Evolutionary conservation across 2,329 filamentous ascomycete species (phyloP), one percentile per base, ranked within the genome.

Genomic region (Boeremia exigua): DNA sequence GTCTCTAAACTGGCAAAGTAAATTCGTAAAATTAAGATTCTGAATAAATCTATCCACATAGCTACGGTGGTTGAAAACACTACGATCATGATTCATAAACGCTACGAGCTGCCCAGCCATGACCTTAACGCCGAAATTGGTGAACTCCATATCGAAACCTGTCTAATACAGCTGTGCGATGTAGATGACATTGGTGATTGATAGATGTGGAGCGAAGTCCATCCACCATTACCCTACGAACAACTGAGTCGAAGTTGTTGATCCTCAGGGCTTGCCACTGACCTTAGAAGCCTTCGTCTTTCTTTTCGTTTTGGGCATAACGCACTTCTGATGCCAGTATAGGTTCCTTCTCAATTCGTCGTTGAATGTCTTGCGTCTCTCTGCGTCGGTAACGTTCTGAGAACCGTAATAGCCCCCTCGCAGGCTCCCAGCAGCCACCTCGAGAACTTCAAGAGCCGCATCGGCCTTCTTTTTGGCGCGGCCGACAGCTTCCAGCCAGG

Each of bases 401-500:
- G 37, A 15, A n/a, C 17, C 17, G 29, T 3, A 53, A 19, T 54
- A 49, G 11, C 19, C 15, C 3, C n/a, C 23, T 12, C n/a, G 25
- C n/a, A 56, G 38, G 17, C 42, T 30, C 11, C 44, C 42, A 2
- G 37, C 36, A 4, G 19, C 14, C 2, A 72, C 8, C 3, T 62
- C 36, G 15, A 73, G 25, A 15, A 72, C 3, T 14, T 73, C 65
- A 4, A 75, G 38, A 1, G 64, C 73, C 7, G 68, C 73, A 51
- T 75, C 72, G 3, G 53, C 15, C 27, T 60, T 67, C 2, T 69
- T 66, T 40, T 65, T 72, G 3, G 62, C 62, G 10, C 45, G 42
- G 2, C 64, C 72, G 9, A 74, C 59, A 0, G 68, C 69, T 38
- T 77, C 75, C 7, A 77, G 57, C 73, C 72, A 76, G 4, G 68